Evolutionary conservation across 257 asterid genomes (phyloP), one percentile per base, ranked within the genome.

Genomic region (Lycium ferocissimum): DNA sequence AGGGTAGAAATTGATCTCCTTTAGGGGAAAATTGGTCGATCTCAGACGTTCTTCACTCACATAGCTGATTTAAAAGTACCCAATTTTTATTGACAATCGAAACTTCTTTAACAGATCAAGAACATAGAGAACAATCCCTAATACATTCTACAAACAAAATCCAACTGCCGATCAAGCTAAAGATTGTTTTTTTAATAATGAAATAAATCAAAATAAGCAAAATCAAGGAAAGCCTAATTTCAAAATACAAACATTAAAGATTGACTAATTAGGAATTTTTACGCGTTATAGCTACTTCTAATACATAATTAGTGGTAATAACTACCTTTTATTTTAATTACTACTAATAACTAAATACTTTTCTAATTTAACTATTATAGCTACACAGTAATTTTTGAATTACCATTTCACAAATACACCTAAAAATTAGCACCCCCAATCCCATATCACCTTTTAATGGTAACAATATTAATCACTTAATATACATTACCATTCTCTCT

Each of bases 11-110:
- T 12, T 0, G 7, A 75, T 47, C 20, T 12, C 43, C 12, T 75
- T 47, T 11, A 47, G 59, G 45, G 6, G 0, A 5, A 49, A 49
- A 75, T 49, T 75, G 4, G 43, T 47, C 61, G 20, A 75, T 49
- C 40, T n/a, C n/a, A n/a, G n/a, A n/a, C 79, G 0, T 40, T 40
- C 35, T 43, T 40, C 56, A 71, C 35, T 43, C 57, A n/a, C 51
- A 43, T 71, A 5, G 57, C 79, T 18, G 57, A 18, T 43, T 72
- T 72, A 40, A 72, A 72, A 72, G 80, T 72, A 72, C 5, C 80
- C 37, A 72, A 72, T 20, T 62, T n/a, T 20, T 20, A 62, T 20
- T 20, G 6, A 62, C 37, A 22, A 12, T 8, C 11, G 13, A 45
- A 73, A 9, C n/a, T 47, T 2, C 20, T 47, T 47, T 2, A 67